Evolutionary conservation across 129 eudicot species (phyloP).

Genomic region (Tagetes patula): DNA sequence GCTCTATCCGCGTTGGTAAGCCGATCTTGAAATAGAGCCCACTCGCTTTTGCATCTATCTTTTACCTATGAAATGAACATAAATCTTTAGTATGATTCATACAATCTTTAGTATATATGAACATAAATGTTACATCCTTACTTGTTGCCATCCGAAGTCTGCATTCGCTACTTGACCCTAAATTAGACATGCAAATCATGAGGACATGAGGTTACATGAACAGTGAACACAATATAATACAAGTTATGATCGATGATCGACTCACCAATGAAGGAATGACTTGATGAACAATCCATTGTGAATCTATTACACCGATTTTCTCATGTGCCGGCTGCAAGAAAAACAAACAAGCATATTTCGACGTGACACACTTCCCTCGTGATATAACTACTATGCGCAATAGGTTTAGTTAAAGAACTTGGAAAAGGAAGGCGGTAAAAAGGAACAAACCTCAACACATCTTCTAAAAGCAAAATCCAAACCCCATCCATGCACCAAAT

Average conservation of each 20-base stretch:
- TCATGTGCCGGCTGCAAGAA: constrained; percentile 63
- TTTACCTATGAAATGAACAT: constrained; percentile 10
- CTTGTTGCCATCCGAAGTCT: constrained; percentile 22
- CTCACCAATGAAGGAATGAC: constrained; percentile 52
- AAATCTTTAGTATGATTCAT: background rate
- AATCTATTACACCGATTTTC: constrained; percentile 66
- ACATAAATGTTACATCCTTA: constrained; percentile 1
- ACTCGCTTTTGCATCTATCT: constrained; percentile 23
- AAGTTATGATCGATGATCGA: constrained; percentile 33
- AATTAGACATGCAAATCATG: background rate
- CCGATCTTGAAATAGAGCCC: constrained; percentile 24
- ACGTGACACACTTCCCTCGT: background rate
- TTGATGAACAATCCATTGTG: constrained; percentile 71
- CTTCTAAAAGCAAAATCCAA: constrained; percentile 91
- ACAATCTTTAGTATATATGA: background rate
- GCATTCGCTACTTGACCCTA: constrained; percentile 11
- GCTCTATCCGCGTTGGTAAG: constrained; percentile 13
- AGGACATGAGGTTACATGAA: background rate
- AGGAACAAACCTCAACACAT: constrained; percentile 65
- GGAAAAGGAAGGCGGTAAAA: background rate
- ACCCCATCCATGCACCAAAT: constrained; percentile 99
- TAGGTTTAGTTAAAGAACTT: background rate
- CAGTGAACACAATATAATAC: constrained; percentile 2
- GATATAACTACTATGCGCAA: background rate
- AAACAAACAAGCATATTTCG: background rate